These are phyloP conservation scores for Lactarius pseudohatsudake DNA, from an alignment of 768 basidiomycete genomes.

Conservation along the genomic window DNA sequence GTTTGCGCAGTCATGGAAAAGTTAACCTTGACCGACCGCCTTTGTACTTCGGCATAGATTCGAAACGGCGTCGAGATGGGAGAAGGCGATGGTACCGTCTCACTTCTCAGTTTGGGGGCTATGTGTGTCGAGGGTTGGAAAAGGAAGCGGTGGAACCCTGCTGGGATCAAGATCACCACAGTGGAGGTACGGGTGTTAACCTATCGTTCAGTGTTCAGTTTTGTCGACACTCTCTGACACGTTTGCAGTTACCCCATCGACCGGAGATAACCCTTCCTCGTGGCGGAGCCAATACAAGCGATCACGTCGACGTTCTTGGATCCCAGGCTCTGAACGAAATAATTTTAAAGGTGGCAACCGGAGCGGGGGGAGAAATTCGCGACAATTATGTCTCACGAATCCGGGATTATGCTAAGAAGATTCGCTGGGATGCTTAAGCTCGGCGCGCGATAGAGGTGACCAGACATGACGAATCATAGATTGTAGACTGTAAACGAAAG, in stretches of 20 bases:
- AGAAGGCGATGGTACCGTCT: constrained; percentile 95
- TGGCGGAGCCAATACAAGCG: constrained; percentile 89
- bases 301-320: constrained; percentile 75
- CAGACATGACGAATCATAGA: background rate
- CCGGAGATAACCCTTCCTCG: constrained; percentile 73
- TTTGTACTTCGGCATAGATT: constrained; percentile 41
- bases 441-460: background rate
- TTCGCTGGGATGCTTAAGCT: constrained; percentile 64
- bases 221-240: constrained; percentile 1
- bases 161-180: constrained; percentile 80
- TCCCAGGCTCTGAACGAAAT: constrained; percentile 84
- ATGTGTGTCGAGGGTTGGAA: constrained; percentile 99
- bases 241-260: constrained; percentile 69
- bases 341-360: constrained; percentile 87
- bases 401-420: constrained; percentile 65
- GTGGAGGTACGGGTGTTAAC: constrained; percentile 61
- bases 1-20: background rate
- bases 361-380: constrained; percentile 68
- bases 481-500: background rate
- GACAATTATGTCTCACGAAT: constrained; percentile 78
- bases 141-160: constrained; percentile 86
- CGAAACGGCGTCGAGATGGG: constrained; percentile 88
- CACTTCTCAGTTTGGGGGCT: constrained; percentile 80
- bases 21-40: no score
- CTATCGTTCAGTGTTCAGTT: background rate